These are phyloP conservation scores for Penium margaritaceum DNA, from an alignment of 139 green algal species.

Conservation along the genomic window DNA sequence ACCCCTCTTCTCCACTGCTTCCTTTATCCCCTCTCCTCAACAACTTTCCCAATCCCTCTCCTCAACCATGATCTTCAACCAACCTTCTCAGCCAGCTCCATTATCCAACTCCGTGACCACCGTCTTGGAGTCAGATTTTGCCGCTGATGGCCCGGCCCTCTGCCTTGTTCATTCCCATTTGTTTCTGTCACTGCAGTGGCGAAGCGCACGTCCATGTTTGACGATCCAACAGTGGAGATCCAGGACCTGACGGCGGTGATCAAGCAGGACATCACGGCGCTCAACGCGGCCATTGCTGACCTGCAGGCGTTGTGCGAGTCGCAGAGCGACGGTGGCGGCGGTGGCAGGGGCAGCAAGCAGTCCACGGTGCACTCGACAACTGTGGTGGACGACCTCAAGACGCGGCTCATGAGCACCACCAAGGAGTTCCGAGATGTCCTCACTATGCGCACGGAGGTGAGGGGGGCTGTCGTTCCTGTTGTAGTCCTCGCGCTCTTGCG, in stretches of 20 bases:
- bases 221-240: slow-evolving; percentile 87
- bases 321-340: not conserved
- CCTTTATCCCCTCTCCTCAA: too few species aligned
- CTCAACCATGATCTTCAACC: too few species aligned
- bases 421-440: slow-evolving; percentile 89
- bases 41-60: too few species aligned
- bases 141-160: too few species aligned
- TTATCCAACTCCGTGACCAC: too few species aligned
- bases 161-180: too few species aligned
- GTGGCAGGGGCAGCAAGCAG: slow-evolving; percentile 47
- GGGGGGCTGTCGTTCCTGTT: too few species aligned
- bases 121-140: too few species aligned
- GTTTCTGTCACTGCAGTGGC: slow-evolving; percentile 60
- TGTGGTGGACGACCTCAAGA: slow-evolving; percentile 74
- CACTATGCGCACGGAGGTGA: slow-evolving; percentile 75
- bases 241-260: slow-evolving; percentile 82
- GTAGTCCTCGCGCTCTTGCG: too few species aligned
- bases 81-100: too few species aligned
- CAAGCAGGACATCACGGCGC: slow-evolving; percentile 70
- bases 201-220: slow-evolving; percentile 91
- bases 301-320: slow-evolving; percentile 57
- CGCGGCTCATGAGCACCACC: slow-evolving; percentile 73
- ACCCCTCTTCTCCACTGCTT: too few species aligned
- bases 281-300: slow-evolving; percentile 77
- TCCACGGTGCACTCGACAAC: slow-evolving; percentile 82